Conservation (phyloP, 805 yeast genomes). For the Yarrowia sp. region DNA sequence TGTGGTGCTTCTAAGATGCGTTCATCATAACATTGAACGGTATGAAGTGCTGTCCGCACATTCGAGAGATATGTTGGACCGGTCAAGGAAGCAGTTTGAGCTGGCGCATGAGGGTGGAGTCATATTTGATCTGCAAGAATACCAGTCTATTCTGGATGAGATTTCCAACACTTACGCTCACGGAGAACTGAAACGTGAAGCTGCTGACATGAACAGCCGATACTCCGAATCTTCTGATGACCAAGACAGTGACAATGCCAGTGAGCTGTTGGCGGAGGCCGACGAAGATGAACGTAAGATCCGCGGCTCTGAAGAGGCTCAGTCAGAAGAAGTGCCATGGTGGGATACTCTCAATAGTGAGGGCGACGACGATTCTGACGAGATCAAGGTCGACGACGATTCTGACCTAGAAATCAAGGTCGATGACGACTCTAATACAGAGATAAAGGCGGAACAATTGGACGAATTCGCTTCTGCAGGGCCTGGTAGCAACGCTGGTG, state of each 20-base stretch:
- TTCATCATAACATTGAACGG: background rate
- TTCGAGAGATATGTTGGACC: background rate
- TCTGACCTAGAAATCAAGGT: background rate
- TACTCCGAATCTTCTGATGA: no score
- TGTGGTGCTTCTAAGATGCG: background rate
- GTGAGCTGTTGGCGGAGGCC: background rate
- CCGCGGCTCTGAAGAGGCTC: background rate
- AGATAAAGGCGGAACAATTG: no score
- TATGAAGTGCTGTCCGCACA: background rate
- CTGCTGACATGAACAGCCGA: no score
- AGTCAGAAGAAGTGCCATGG: constrained; percentile 7
- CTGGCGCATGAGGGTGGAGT: background rate
- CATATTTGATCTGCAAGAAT: background rate
- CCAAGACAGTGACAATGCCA: no score
- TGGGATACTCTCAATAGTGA: constrained; percentile 24
- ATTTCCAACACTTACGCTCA: background rate
- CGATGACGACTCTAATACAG: background rate
- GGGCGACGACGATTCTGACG: background rate
- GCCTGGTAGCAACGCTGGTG: background rate
- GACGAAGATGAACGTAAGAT: background rate
- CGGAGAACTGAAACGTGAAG: background rate
- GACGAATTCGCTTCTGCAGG: background rate
- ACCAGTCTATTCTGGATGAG: background rate
- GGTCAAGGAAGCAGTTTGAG: background rate
- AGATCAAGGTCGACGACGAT: constrained; percentile 2